Conservation (phyloP, 345 rosid species). For the Bruguiera parviflora region DNA sequence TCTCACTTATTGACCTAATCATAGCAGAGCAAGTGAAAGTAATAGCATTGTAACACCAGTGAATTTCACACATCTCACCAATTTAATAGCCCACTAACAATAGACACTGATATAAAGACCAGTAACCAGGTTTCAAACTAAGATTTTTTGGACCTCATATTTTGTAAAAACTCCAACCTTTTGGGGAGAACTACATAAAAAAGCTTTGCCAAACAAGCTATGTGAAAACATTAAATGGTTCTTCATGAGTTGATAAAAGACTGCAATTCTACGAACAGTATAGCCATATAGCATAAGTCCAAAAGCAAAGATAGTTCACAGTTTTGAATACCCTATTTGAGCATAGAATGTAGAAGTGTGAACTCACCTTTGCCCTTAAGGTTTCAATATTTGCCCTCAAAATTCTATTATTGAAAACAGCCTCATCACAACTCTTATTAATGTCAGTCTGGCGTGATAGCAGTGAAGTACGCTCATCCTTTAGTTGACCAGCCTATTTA, state of each 20-base stretch:
- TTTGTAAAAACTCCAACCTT: background rate
- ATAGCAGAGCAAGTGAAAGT: background rate
- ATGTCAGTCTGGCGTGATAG: conserved; percentile 59
- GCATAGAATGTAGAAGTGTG: background rate
- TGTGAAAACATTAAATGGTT: background rate
- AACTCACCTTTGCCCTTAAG: conserved; percentile 71
- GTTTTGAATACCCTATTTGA: background rate
- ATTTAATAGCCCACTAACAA: background rate
- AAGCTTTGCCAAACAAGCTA: background rate
- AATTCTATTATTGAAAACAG: conserved; percentile 81
- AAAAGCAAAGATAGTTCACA: background rate
- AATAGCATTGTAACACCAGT: background rate
- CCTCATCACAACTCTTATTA: conserved; percentile 72
- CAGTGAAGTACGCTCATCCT: conserved; percentile 68
- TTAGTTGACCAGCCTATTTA: conserved; percentile 69
- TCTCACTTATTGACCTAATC: conserved; percentile 2
- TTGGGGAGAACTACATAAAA: background rate
- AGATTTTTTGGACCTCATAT: background rate
- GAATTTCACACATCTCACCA: background rate
- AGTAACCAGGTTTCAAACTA: background rate
- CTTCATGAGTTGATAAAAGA: background rate
- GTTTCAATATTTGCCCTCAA: conserved; percentile 96
- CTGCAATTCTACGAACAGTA: background rate
- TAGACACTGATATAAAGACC: background rate
- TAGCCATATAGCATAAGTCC: background rate